Base-by-base conservation (phyloP, 352 stramenopile genomes). In the Phytophthora foliorum region DNA sequence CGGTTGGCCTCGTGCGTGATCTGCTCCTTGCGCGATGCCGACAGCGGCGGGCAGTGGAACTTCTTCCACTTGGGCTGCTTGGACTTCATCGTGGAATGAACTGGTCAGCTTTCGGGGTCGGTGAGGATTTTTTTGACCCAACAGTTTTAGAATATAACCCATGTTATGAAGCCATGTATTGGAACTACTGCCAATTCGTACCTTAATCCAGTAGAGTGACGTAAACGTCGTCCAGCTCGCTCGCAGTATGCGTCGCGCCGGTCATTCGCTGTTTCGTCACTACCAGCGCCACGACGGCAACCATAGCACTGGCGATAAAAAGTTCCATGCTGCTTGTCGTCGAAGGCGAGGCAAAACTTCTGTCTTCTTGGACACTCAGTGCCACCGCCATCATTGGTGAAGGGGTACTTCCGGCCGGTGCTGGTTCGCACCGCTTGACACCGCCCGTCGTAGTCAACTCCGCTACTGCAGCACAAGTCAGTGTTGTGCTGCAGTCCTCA, bases 11-110 rank as follows among this genome's bases (percentile, higher is more conserved):
- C 86, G 54, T 79, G 75, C 38, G 69, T 78, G 76, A 94, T 94
- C 75, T 92, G 82, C 50, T 86, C 69, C 68, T 77, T 77, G 65
- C 82, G 77, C 34, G 75, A 76, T 13, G 38, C 36, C n/a, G 86
- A 91, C 1, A 94, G 77, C 57, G 84, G 86, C 32, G 84, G 86
- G 50, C 86, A 94, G 36, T 83, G 81, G 62, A 94, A 94, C 57
- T 90, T 90, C 72, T 91, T 91, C 71, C 80, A 85, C 69, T 91
- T 91, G 41, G 78, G 64, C 49, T 84, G 65, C 45, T 79, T 83
- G 19, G 73, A 84, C 72, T 86, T 87, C 49, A 84, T 72, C 27
- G 25, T 32, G 58, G 22, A 25, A 16, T 32, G 48, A 53, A 24
- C 36, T 42, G 36, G 38, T 11, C 29, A 34, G 29, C 11, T 34